phyloP scores from a whole-genome alignment of 306 rosid genomes.

The Cucumis cinereus region DNA sequence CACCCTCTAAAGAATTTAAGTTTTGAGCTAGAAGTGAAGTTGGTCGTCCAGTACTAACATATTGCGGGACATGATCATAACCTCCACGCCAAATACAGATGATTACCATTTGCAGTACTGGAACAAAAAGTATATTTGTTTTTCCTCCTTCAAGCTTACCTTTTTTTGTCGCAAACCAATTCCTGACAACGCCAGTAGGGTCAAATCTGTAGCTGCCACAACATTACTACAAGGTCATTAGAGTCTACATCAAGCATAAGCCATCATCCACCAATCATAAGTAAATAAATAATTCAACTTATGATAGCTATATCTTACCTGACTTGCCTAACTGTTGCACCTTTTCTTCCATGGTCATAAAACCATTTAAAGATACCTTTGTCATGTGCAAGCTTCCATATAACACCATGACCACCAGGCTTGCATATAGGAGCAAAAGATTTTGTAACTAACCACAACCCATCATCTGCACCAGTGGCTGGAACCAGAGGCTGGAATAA shows the following conservation, averaged over 20 bases:
- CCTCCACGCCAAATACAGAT: not conserved
- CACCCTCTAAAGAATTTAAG: not conserved
- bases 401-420: conserved; percentile 97
- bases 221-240: conserved; percentile 67
- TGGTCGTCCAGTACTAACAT: not conserved
- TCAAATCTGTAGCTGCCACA: conserved; percentile 88
- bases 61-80: not conserved
- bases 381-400: conserved; percentile 93
- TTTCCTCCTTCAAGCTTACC: conserved; percentile 29
- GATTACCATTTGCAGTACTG: not conserved
- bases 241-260: conserved; percentile 13
- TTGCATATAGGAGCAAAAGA: conserved; percentile 70
- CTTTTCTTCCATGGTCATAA: conserved; percentile 75
- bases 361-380: conserved; percentile 90
- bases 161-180: conserved; percentile 75
- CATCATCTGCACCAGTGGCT: conserved; percentile 75
- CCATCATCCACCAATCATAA: not conserved
- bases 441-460: conserved; percentile 70
- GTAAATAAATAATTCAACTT: conserved; percentile 6
- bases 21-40: not conserved
- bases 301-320: conserved; percentile 39
- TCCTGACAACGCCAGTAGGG: conserved; percentile 88
- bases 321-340: conserved; percentile 92
- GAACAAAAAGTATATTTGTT: not conserved
- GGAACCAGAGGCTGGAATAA: conserved; percentile 90